Conservation (phyloP, 352 stramenopile genomes). For the Pilasporangium apinafurcum region DNA sequence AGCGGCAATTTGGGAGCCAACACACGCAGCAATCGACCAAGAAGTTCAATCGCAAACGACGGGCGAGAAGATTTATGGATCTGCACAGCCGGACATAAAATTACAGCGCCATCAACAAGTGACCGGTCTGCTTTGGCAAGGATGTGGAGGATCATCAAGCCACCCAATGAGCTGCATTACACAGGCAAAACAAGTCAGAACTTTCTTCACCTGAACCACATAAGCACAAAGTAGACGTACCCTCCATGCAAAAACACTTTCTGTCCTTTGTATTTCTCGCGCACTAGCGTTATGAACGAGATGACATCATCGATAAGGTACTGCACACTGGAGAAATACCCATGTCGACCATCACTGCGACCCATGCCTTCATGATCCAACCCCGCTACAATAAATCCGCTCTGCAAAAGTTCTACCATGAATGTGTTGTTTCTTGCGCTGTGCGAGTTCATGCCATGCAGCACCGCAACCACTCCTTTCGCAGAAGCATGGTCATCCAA, state of each 20-base stretch:
- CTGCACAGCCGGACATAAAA: slow-evolving; percentile 62
- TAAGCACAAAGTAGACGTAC: slow-evolving; percentile 16
- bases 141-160: slow-evolving; percentile 54
- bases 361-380: slow-evolving; percentile 76
- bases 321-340: slow-evolving; percentile 62
- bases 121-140: slow-evolving; percentile 33
- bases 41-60: slow-evolving; percentile 28
- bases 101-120: slow-evolving; percentile 63
- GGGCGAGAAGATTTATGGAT: slow-evolving; percentile 53
- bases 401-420: slow-evolving; percentile 56
- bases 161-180: slow-evolving; percentile 53
- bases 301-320: slow-evolving; percentile 66
- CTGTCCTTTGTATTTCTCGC: slow-evolving; percentile 48
- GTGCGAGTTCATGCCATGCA: slow-evolving; percentile 78
- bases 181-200: slow-evolving; percentile 3
- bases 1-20: slow-evolving; percentile 64
- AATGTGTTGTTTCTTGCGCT: slow-evolving; percentile 73
- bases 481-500: slow-evolving; percentile 15
- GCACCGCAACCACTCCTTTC: slow-evolving; percentile 55
- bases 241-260: slow-evolving; percentile 72
- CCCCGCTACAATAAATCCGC: slow-evolving; percentile 55
- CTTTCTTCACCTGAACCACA: no score
- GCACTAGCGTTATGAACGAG: slow-evolving; percentile 43
- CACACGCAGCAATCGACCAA: slow-evolving; percentile 45
- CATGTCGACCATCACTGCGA: slow-evolving; percentile 65